Evolutionary conservation across 1,139 yeast species (phyloP).

Genomic region (Geotrichum candidum): DNA sequence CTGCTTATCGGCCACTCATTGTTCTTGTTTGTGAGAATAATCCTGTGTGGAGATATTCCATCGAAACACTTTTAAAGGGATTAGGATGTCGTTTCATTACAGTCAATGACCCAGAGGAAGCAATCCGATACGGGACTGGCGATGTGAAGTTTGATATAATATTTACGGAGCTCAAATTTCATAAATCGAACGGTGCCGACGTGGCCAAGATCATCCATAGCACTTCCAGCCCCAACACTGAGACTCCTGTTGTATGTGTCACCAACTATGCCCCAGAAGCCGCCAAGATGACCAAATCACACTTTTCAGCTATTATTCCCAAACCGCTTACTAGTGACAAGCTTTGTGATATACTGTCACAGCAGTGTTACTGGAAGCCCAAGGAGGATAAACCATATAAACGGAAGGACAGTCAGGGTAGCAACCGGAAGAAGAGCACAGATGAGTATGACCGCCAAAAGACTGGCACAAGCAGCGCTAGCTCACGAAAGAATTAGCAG

Average conservation of each 20-base stretch:
- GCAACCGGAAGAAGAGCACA: not conserved
- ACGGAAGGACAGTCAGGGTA: not conserved
- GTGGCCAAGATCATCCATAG: slow-evolving; percentile 71
- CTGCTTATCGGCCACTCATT: slow-evolving; percentile 42
- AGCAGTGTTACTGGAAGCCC: slow-evolving; percentile 33
- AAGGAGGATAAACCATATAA: slow-evolving; percentile 5
- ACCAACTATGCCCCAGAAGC: slow-evolving; percentile 75
- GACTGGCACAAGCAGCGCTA: not conserved
- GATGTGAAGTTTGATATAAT: slow-evolving; percentile 80
- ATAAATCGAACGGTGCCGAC: slow-evolving; percentile 63
- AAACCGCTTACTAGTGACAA: slow-evolving; percentile 59
- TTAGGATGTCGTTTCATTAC: slow-evolving; percentile 79
- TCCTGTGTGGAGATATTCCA: slow-evolving; percentile 70
- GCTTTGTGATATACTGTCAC: slow-evolving; percentile 33
- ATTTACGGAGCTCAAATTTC: slow-evolving; percentile 59
- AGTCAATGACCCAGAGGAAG: slow-evolving; percentile 74
- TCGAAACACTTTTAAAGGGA: slow-evolving; percentile 57
- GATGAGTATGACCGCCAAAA: not conserved
- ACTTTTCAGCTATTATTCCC: slow-evolving; percentile 67
- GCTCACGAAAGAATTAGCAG: not conserved
- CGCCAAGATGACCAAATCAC: slow-evolving; percentile 32
- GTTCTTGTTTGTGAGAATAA: slow-evolving; percentile 82
- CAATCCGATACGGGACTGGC: slow-evolving; percentile 75
- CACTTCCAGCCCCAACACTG: slow-evolving; percentile 68
- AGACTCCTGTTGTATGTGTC: slow-evolving; percentile 72